A percentile compares a stretch with the other conserved stretches of the same genome.
phyloP scores from a whole-genome alignment of 495 filamentous ascomycete genomes.

The Penicillium ucsense region DNA sequence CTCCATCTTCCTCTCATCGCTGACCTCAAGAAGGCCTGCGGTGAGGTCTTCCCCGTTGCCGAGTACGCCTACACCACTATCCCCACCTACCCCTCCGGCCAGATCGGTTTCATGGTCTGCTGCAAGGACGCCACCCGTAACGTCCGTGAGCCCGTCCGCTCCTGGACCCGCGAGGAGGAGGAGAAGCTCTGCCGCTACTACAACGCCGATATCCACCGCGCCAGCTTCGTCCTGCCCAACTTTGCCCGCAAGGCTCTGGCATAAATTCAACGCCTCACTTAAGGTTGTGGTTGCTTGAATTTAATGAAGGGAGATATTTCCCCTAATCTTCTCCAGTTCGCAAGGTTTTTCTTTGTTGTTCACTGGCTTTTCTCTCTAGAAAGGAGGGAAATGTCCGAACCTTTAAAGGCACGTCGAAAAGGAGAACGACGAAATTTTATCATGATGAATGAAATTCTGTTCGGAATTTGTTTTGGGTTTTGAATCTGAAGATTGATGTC shows the following conservation, averaged over 20 bases:
- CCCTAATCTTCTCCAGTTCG: no score
- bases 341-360: no score
- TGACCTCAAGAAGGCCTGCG: conserved; percentile 89
- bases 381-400: no score
- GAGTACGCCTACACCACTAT: conserved; percentile 99
- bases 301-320: no score
- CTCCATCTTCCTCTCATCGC: conserved; percentile 87
- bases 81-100: conserved; percentile 96
- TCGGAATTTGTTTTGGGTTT: no score
- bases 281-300: no score
- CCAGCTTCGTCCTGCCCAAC: conserved; percentile 83
- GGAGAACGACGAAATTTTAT: no score
- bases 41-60: conserved; percentile 91
- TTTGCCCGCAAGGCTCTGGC: conserved; percentile 74
- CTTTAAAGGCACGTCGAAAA: no score
- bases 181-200: conserved; percentile 88
- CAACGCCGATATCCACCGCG: conserved; percentile 89
- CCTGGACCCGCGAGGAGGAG: conserved; percentile 79
- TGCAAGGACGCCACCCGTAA: conserved; percentile 82
- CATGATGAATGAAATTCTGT: no score
- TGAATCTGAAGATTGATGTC: no score
- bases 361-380: no score
- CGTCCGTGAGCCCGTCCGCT: conserved; percentile 71
- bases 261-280: no score
- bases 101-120: conserved; percentile 99